Conservation (phyloP, 1,284 basidiomycete species). For the Paramarasmius palmivorus region DNA sequence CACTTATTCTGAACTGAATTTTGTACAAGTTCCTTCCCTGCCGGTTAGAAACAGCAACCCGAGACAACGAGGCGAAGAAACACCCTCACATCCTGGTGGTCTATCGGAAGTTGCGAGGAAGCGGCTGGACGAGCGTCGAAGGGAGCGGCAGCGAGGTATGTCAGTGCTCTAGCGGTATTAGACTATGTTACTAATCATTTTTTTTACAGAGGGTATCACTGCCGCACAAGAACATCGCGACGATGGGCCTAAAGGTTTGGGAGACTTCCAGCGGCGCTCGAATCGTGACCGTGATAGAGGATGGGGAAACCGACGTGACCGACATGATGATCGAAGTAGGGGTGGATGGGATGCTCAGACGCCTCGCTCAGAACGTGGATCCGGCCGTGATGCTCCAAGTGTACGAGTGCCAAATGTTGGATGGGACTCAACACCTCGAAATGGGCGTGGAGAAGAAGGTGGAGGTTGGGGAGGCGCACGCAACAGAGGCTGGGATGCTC, state of each 20-base stretch:
- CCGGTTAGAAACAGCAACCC: slow-evolving; percentile 61
- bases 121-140: slow-evolving; percentile 76
- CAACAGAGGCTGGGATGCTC: slow-evolving; percentile 80
- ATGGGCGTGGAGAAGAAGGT: slow-evolving; percentile 48
- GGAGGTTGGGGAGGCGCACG: slow-evolving; percentile 58
- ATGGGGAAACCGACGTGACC: slow-evolving; percentile 28
- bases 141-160: slow-evolving; percentile 68
- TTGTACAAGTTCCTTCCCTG: slow-evolving; percentile 66
- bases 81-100: slow-evolving; percentile 91
- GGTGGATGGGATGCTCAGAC: slow-evolving; percentile 66
- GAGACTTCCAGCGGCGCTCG: slow-evolving; percentile 68
- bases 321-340: slow-evolving; percentile 23
- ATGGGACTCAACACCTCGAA: slow-evolving; percentile 88
- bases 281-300: slow-evolving; percentile 59
- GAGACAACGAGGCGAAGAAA: slow-evolving; percentile 83
- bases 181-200: slow-evolving; percentile 7
- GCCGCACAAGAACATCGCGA: slow-evolving; percentile 52
- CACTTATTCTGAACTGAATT: slow-evolving; percentile 5
- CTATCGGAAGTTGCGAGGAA: slow-evolving; percentile 74
- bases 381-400: slow-evolving; percentile 73
- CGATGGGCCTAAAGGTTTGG: slow-evolving; percentile 64
- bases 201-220: slow-evolving; percentile 57
- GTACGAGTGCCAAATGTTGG: slow-evolving; percentile 86
- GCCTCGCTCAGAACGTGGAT: slow-evolving; percentile 61
- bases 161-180: slow-evolving; percentile 7